Conservation (phyloP, 2,329 filamentous ascomycete species). For the Chalaropsis thielavioides region DNA sequence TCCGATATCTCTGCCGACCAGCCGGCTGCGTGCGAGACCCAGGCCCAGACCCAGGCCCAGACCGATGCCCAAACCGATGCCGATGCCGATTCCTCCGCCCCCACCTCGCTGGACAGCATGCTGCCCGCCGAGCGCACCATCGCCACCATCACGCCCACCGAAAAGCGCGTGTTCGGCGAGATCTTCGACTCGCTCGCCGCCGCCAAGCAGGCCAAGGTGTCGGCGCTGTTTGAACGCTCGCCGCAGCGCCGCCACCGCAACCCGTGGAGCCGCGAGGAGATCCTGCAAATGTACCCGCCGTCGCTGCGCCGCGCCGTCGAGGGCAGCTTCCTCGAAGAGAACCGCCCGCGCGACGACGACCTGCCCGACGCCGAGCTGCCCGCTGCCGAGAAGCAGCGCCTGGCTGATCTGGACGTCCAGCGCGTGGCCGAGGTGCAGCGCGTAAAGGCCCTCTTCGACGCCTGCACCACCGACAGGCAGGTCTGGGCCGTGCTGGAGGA, state of each 20-base stretch:
- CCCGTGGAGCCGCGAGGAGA: slow-evolving; percentile 22
- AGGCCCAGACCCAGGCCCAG: no score
- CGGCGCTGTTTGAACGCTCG: slow-evolving; percentile 2
- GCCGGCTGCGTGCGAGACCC: neutral
- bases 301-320: slow-evolving; percentile 30
- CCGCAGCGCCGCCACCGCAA: neutral
- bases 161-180: slow-evolving; percentile 44
- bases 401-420: neutral
- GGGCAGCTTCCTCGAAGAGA: slow-evolving; percentile 28
- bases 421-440: slow-evolving; percentile 29
- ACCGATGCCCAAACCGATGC: neutral
- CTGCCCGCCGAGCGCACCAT: slow-evolving; percentile 16
- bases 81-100: neutral
- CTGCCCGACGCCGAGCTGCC: neutral
- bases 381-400: slow-evolving; percentile 1
- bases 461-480: slow-evolving; percentile 44
- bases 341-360: slow-evolving; percentile 19
- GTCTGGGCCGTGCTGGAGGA: slow-evolving; percentile 53
- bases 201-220: slow-evolving; percentile 5
- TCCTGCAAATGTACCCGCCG: slow-evolving; percentile 27
- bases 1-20: neutral
- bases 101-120: neutral
- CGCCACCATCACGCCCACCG: slow-evolving; percentile 43
- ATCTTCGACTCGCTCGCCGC: slow-evolving; percentile 34
- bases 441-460: slow-evolving; percentile 40